A percentile compares a stretch with the other conserved stretches of the same genome.
Conservation (phyloP, 192 early-diverging fungal genomes). For the Tieghemiomyces parasiticus region DNA sequence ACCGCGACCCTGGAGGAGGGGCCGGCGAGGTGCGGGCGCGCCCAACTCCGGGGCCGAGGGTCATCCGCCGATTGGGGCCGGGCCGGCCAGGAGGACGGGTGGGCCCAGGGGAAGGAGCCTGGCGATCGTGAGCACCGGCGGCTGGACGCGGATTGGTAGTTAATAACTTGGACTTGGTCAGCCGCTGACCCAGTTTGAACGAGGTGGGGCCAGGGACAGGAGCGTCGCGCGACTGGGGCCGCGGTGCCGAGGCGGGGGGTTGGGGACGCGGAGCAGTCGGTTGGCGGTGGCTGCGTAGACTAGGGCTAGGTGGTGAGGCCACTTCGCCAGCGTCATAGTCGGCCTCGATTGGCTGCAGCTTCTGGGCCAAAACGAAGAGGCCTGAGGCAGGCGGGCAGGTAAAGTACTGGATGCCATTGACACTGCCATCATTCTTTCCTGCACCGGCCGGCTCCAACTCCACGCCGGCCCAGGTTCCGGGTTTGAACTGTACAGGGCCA, state of each 20-base stretch:
- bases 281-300: not conserved
- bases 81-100: not conserved
- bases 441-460: constrained; percentile 52
- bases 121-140: not conserved
- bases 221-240: not conserved
- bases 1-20: no score
- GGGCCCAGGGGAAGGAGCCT: not conserved
- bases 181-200: not conserved
- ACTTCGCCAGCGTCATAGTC: not conserved
- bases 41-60: not conserved
- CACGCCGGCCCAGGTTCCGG: constrained; percentile 66
- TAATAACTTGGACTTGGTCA: not conserved
- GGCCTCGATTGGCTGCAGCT: constrained; percentile 15
- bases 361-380: constrained; percentile 54
- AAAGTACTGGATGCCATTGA: constrained; percentile 54
- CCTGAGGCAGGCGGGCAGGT: constrained; percentile 49
- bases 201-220: not conserved
- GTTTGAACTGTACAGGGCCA: constrained; percentile 58
- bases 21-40: not conserved
- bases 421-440: constrained; percentile 68
- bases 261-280: not conserved
- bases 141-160: not conserved
- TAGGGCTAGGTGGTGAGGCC: not conserved
- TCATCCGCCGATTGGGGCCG: not conserved
- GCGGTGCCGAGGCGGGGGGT: not conserved